Base-by-base conservation (phyloP, 768 basidiomycete species). In the Crepidotus variabilis region DNA sequence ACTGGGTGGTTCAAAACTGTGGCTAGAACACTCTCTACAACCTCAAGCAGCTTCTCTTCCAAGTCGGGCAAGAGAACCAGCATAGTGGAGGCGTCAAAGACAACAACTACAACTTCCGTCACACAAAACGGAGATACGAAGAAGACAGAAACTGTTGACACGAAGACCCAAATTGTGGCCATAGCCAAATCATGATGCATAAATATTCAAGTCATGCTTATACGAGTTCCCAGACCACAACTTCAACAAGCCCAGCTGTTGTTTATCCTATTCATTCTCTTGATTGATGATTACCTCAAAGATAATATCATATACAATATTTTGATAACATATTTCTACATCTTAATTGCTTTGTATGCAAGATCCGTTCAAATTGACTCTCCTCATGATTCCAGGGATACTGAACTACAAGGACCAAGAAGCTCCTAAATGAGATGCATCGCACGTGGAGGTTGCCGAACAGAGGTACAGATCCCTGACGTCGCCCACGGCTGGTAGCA, bases 121-220 rank as follows among this genome's bases (percentile, higher is more conserved):
- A 20, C 39, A 43, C 14, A 43, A 20, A 43, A 14, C 18, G 39
- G 14, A 20, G 18, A 43, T 11, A 5, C 11, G 39, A 43, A 43
- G 39, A 43, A 43, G 39, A 20, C 3, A 11, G 39, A 43, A 11
- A 20, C 18, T 11, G 13, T 20, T 5, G 39, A 43, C 14, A 43
- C 39, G 18, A 32, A 46, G 14, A 45, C 32, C 47, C 33, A 36
- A 39, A 24, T 33, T 8, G 20, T 35, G 2, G 52, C 39, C 9
- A 24, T 56, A 33, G 55, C 52, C 11, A 57, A 52, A 50, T 49
- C 54, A 1, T 50, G 53, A 3, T 60, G 60, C n/a, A n/a, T n/a
- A n/a, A 13, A 57, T 51, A 7, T 32, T 52, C 20, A 11, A 46
- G 7, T 20, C 54, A 47, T 43, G 13, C 18, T 11, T 43, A 11